These are phyloP conservation scores for Oryza nivara DNA, from an alignment of 176 grass and related monocot genomes.

Conservation along the genomic window DNA sequence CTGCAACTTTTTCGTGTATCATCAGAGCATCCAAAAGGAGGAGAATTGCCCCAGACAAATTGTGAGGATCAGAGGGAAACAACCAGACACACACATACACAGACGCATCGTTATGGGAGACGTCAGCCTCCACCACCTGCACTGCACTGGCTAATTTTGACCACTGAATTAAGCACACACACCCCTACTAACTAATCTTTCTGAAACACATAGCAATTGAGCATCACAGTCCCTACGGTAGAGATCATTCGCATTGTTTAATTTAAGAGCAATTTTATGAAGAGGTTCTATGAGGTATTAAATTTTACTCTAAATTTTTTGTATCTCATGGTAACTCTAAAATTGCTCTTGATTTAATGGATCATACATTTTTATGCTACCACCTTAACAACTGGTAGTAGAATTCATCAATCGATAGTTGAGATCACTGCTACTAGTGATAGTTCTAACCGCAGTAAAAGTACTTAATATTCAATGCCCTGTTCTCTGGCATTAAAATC, in stretches of 20 bases:
- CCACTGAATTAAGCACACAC: slow-evolving; percentile 14
- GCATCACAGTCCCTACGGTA: not conserved
- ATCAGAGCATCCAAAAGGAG: slow-evolving; percentile 39
- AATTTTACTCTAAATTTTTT: no score
- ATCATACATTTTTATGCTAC: no score
- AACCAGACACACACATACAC: slow-evolving; percentile 24
- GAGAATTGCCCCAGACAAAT: slow-evolving; percentile 14
- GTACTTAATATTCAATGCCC: not conserved
- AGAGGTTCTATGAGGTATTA: no score
- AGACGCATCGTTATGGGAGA: slow-evolving; percentile 1
- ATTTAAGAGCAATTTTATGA: no score
- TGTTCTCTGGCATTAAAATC: slow-evolving; percentile 35
- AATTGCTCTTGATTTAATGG: no score
- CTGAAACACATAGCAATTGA: slow-evolving; percentile 17
- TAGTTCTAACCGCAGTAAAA: no score
- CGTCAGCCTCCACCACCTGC: slow-evolving; percentile 42
- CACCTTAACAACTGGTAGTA: no score
- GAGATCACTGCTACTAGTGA: no score
- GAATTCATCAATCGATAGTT: no score
- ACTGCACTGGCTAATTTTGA: slow-evolving; percentile 12
- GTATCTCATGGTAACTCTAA: no score
- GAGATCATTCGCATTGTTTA: no score
- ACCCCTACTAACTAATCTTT: not conserved
- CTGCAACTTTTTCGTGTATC: slow-evolving; percentile 41
- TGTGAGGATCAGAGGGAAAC: slow-evolving; percentile 38